Percentiles rank a stretch among this genome's conserved stretches.
Evolutionary conservation across 2,329 filamentous ascomycete genomes (phyloP).

Genomic region (Fusarium armeniacum): DNA sequence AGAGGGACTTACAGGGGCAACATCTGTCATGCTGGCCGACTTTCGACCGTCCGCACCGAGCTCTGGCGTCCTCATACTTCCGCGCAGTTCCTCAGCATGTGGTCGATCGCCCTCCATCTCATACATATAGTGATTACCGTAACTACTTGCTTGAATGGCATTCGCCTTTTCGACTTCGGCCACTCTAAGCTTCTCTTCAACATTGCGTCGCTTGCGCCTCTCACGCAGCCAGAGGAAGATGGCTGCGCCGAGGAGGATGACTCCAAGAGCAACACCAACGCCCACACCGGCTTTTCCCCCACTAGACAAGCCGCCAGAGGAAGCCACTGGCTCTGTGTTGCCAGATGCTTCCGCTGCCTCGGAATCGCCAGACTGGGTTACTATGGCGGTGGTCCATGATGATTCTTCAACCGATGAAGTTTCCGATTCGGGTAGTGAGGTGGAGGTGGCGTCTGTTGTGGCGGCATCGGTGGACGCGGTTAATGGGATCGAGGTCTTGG

Average conservation of each 20-base stretch:
- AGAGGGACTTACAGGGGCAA: background rate
- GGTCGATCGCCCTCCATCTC: conserved; percentile 48
- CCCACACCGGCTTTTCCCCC: conserved; percentile 43
- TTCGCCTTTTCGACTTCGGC: conserved; percentile 9
- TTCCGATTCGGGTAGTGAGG: background rate
- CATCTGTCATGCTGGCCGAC: background rate
- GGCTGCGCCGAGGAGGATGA: conserved; percentile 33
- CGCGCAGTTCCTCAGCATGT: conserved; percentile 38
- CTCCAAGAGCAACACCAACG: conserved; percentile 35
- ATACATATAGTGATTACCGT: conserved; percentile 13
- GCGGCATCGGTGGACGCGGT: background rate
- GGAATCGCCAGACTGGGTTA: conserved; percentile 8
- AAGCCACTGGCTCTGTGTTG: background rate
- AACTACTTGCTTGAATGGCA: background rate
- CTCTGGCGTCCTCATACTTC: conserved; percentile 44
- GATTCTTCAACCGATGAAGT: background rate
- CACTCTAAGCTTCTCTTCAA: conserved; percentile 31
- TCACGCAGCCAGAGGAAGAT: conserved; percentile 45
- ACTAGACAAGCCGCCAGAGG: conserved; percentile 11
- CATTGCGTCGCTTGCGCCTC: conserved; percentile 30
- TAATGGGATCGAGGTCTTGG: background rate
- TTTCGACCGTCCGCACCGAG: conserved; percentile 10
- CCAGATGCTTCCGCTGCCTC: conserved; percentile 18
- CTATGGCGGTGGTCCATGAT: conserved; percentile 4
- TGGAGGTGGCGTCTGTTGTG: background rate